These are phyloP conservation scores for Theobroma grandiflorum DNA, from an alignment of 441 rosid species.

Conservation along the genomic window DNA sequence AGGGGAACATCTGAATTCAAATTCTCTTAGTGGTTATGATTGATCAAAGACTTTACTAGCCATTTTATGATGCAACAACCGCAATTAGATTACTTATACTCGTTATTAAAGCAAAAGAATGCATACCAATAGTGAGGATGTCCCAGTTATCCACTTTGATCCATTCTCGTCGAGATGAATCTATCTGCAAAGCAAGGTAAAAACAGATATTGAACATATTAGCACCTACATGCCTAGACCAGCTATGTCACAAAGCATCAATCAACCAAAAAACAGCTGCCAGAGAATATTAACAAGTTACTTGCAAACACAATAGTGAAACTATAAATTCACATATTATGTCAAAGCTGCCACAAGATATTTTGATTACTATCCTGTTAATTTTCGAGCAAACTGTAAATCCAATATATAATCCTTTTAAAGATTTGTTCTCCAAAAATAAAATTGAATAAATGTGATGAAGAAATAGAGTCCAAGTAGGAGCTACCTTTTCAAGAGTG, in stretches of 20 bases:
- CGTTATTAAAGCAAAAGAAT: not conserved
- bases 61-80: not conserved
- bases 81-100: not conserved
- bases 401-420: not conserved
- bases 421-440: not conserved
- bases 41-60: not conserved
- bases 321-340: slow-evolving; percentile 1
- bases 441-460: slow-evolving; percentile 12
- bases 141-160: slow-evolving; percentile 78
- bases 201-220: slow-evolving; percentile 20
- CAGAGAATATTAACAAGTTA: not conserved
- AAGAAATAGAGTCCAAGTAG: slow-evolving; percentile 23
- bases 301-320: not conserved
- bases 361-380: not conserved
- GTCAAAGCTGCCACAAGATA: slow-evolving; percentile 10
- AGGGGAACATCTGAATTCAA: not conserved
- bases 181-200: slow-evolving; percentile 63
- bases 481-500: slow-evolving; percentile 77
- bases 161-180: slow-evolving; percentile 62
- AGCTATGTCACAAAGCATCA: slow-evolving; percentile 2
- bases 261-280: not conserved
- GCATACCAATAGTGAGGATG: slow-evolving; percentile 53
- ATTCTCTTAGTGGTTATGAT: not conserved
- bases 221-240: not conserved
- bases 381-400: not conserved